Evolutionary conservation across 441 rosid genomes (phyloP), one percentile per base, ranked within the genome.

Genomic region (Flueggea neowawraea): DNA sequence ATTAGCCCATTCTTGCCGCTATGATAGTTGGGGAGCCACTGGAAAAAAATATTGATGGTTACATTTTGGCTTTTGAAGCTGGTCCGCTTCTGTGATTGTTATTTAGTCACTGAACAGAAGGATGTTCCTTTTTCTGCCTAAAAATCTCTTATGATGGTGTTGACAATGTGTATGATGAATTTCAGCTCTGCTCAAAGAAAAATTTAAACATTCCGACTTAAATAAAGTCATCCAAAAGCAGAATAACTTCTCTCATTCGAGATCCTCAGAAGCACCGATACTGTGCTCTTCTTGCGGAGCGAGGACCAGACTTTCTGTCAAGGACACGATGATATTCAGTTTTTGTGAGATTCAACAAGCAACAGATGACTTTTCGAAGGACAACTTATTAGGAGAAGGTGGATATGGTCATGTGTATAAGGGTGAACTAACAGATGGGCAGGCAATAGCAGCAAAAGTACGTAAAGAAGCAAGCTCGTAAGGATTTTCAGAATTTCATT

Each of bases 331-430:
- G 85, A 52, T 51, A 55, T 80, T 80, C 74, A 75, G 58, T 49
- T 79, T 72, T 59, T 16, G 67, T 12, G 91, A 81, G 69, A 76
- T 85, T 66, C 86, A 83, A 65, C 62, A 16, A 6, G 91, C 91
- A 52, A 85, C 86, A 11, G 9, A 68, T 54, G 73, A 81, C 60
- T 83, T 85, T 53, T 81, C 82, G 0, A 49, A 65, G 59, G 76
- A 79, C 4, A 83, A 82, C 65, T 69, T 81, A 13, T 47, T 83
- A 31, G 91, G 91, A 62, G 91, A 81, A 76, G 91, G 91, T 56
- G 86, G 91, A 57, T 83, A 74, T 51, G 88, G 91, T 43, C 82
- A 63, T 57, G 88, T 85, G 6, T 82, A 75, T 48, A 82, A 79
- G 70, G 88, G 90, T 50, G 43, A 61, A 63, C 86, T 83, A 31